phyloP scores from a whole-genome alignment of 257 asterid species.

The Prunella vulgaris region DNA sequence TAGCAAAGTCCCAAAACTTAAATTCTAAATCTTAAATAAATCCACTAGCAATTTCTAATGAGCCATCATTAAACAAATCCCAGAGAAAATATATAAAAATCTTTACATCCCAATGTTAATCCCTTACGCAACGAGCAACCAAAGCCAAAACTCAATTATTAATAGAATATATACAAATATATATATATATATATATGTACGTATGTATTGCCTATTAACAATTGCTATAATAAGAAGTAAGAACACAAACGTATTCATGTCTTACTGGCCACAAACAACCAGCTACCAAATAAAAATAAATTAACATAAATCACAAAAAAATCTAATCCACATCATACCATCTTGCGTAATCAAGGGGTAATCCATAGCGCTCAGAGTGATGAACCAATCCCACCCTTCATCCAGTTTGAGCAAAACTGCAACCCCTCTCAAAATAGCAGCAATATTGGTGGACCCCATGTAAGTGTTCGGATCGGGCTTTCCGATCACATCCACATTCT shows the following conservation, averaged over 20 bases:
- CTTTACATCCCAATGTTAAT: background rate
- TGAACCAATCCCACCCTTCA: conserved; percentile 92
- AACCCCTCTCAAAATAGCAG: conserved; percentile 76
- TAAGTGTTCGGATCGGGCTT: conserved; percentile 92
- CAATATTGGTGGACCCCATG: conserved; percentile 88
- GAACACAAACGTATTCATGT: background rate
- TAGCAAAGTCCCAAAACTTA: background rate
- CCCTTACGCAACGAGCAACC: background rate
- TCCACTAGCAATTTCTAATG: background rate
- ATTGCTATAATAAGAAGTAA: background rate
- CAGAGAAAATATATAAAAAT: background rate
- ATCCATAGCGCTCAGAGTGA: conserved; percentile 81
- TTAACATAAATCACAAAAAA: conserved; percentile 1
- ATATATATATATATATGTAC: background rate
- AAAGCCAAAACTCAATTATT: background rate
- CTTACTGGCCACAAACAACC: conserved; percentile 16
- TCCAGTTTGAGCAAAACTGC: conserved; percentile 82
- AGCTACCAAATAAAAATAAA: background rate
- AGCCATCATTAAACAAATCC: background rate
- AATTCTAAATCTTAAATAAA: background rate
- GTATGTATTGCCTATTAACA: background rate
- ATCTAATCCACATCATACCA: conserved; percentile 46
- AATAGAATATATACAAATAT: too few species aligned
- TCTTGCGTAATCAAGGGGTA: conserved; percentile 93
- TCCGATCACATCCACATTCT: conserved; percentile 94